Conservation (phyloP, 2,329 filamentous ascomycete genomes). For the Colletotrichum euphorbiae region DNA sequence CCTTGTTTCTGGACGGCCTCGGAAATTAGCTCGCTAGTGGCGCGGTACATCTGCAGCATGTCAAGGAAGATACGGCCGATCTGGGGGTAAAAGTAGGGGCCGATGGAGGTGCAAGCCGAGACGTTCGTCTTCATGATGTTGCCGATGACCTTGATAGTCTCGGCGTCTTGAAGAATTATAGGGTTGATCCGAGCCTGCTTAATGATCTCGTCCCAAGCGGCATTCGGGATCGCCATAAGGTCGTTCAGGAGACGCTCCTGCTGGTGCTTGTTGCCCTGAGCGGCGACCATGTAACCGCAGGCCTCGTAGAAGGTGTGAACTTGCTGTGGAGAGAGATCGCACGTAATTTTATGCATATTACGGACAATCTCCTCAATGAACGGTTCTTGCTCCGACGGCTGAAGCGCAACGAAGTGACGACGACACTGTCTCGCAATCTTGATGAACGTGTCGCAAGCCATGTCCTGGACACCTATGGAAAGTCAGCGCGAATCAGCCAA, state of each 20-base stretch:
- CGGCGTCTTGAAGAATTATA: constrained; percentile 86
- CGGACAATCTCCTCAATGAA: constrained; percentile 99
- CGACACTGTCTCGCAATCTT: constrained; percentile 99
- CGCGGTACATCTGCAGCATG: constrained; percentile 99
- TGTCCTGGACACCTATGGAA: constrained; percentile 87
- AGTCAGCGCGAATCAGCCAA: background rate
- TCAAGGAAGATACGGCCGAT: constrained; percentile 98
- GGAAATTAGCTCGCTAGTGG: constrained; percentile 95
- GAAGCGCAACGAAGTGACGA: constrained; percentile 94
- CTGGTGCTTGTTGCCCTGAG: constrained; percentile 92
- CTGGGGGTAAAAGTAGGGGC: constrained; percentile 97
- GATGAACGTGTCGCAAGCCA: constrained; percentile 99
- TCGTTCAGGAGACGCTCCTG: constrained; percentile 93
- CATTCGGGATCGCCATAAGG: constrained; percentile 92
- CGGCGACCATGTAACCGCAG: constrained; percentile 98
- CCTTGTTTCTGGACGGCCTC: constrained; percentile 73
- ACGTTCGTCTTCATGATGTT: constrained; percentile 99
- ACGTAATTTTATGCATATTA: constrained; percentile 95
- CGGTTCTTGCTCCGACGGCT: constrained; percentile 92
- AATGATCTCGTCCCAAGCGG: constrained; percentile 96
- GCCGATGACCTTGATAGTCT: constrained; percentile 98
- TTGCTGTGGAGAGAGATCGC: constrained; percentile 94
- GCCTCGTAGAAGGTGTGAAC: constrained; percentile 99
- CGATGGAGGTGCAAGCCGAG: constrained; percentile 96
- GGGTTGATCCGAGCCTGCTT: constrained; percentile 86